Base-by-base conservation (phyloP, 352 stramenopile species). In the Phytophthora chlamydospora region DNA sequence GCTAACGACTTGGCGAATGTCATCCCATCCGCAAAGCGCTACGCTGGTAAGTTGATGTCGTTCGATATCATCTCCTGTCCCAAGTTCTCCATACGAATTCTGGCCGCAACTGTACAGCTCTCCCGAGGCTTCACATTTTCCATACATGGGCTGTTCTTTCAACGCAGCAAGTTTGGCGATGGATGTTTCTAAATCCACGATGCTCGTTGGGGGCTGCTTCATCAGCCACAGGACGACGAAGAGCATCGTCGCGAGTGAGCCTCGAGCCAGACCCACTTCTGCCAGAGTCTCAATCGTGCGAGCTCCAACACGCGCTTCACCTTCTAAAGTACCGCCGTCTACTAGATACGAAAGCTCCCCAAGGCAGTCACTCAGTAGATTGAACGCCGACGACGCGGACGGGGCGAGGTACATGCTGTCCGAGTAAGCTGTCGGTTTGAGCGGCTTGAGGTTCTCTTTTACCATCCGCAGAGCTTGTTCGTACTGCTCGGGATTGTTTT, bases 41-140 rank as follows among this genome's bases (percentile, higher is more conserved):
- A 96, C 76, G 42, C 80, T 91, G 2, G 83, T 92, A 12, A 95
- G 73, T 38, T 87, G 76, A 54, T 95, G 85, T 0, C 88, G 68
- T 54, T 95, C 85, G 24, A 94, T 85, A 50, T 95, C 87, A 41
- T 96, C 88, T 16, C 88, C 88, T 43, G 88, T 88, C 6, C 86
- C 86, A 13, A 96, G 68, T 63, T 96, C 88, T 42, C 88, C 88
- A 53, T 96, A 96, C 24, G 85, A 94, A 49, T 96, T 96, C 39
- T 96, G 88, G 3, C 88, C 88, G 35, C 86, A 96, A 44, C 80
- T 89, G 43, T 96, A 96, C 0, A 96, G 76, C 47, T 96, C 88
- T 2, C 85, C 86, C 0, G 81, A 95, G 33, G 86, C 83, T 55
- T 95, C 85, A 39, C 84, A 94, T 27, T 91, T 93, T 7, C 85